phyloP scores from a whole-genome alignment of 2,329 filamentous ascomycete genomes.

The Diaporthe batatas region DNA sequence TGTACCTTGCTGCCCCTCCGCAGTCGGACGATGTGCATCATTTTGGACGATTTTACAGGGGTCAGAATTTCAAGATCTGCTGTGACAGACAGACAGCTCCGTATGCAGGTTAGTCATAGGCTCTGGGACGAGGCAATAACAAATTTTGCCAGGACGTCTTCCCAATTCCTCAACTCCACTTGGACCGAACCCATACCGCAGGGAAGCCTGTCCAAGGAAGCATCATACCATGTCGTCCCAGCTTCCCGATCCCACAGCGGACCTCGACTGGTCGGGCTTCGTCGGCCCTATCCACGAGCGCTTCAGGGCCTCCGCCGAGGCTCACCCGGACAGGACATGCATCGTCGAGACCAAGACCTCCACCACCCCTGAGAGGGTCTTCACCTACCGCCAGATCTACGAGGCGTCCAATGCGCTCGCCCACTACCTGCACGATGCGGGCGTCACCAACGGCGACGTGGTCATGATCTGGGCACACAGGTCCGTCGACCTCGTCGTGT shows the following conservation, averaged over 20 bases:
- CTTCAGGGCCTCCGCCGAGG: slow-evolving; percentile 75
- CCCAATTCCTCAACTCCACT: slow-evolving; percentile 28
- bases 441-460: slow-evolving; percentile 83
- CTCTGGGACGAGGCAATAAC: neutral
- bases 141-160: slow-evolving; percentile 27
- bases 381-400: slow-evolving; percentile 89
- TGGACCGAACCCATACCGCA: neutral
- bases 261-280: slow-evolving; percentile 77
- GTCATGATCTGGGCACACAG: slow-evolving; percentile 94
- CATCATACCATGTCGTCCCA: slow-evolving; percentile 26
- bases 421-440: slow-evolving; percentile 81
- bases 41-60: slow-evolving; percentile 35
- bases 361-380: slow-evolving; percentile 71
- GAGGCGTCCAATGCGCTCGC: slow-evolving; percentile 86
- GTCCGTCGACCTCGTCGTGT: slow-evolving; percentile 74
- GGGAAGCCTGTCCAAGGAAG: slow-evolving; percentile 14
- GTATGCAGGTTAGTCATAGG: slow-evolving; percentile 36
- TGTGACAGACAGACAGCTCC: slow-evolving; percentile 15
- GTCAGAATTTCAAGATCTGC: slow-evolving; percentile 31
- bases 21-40: slow-evolving; percentile 37
- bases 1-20: slow-evolving; percentile 28
- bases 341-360: slow-evolving; percentile 63
- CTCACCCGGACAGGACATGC: slow-evolving; percentile 71
- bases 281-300: slow-evolving; percentile 77
- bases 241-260: slow-evolving; percentile 74